Conservation (phyloP, 2,329 filamentous ascomycete genomes). For the Pleoardoris graminearum region DNA sequence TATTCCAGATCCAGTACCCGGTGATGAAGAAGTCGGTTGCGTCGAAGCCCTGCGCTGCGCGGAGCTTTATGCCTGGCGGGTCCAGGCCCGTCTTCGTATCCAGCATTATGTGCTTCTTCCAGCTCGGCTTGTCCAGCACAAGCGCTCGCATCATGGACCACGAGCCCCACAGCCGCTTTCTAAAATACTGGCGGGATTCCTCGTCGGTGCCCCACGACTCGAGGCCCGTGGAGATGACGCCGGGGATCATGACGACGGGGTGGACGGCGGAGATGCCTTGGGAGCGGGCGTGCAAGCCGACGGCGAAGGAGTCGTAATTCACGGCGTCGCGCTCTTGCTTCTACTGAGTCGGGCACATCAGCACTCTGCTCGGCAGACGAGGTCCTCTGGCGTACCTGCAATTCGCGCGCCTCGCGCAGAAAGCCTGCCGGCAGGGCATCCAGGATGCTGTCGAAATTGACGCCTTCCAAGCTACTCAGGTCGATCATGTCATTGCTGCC, state of each 20-base stretch:
- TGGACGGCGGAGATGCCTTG: constrained; percentile 83
- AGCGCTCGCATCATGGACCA: constrained; percentile 99
- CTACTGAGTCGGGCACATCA: constrained; percentile 50
- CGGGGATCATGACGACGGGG: constrained; percentile 94
- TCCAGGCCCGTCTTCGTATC: constrained; percentile 90
- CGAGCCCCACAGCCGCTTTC: constrained; percentile 93
- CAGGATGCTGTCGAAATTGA: constrained; percentile 82
- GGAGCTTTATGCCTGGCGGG: constrained; percentile 84
- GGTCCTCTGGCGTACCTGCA: constrained; percentile 69
- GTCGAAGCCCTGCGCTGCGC: constrained; percentile 94
- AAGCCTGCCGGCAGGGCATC: constrained; percentile 88
- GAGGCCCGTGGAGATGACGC: constrained; percentile 94
- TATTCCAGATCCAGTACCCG: constrained; percentile 98
- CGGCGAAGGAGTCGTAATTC: constrained; percentile 90
- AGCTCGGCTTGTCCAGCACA: constrained; percentile 87
- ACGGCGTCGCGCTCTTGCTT: constrained; percentile 86
- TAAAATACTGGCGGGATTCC: constrained; percentile 83
- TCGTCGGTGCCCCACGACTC: constrained; percentile 96
- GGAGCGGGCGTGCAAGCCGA: constrained; percentile 78
- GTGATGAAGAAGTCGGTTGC: constrained; percentile 92
- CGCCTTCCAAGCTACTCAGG: constrained; percentile 68
- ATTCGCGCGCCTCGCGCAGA: constrained; percentile 80
- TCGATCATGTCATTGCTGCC: constrained; percentile 88
- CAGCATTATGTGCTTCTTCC: constrained; percentile 97
- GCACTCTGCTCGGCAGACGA: constrained; percentile 14